phyloP scores from a whole-genome alignment of 2,329 filamentous ascomycete genomes.

The Colletotrichum sp. region DNA sequence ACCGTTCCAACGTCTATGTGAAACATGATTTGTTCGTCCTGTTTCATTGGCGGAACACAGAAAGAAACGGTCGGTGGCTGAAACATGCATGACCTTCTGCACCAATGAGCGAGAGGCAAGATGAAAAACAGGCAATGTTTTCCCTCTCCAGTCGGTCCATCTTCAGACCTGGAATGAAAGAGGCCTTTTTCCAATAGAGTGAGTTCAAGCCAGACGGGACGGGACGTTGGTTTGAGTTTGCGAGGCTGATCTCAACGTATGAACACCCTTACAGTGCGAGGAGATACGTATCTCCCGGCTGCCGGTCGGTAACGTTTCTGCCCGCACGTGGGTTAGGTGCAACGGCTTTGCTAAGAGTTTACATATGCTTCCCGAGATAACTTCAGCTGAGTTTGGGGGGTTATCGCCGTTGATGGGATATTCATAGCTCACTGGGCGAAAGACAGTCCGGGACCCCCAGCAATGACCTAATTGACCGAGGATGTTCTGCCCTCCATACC shows the following conservation, averaged over 20 bases:
- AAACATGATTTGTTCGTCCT: not conserved
- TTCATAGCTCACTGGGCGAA: not conserved
- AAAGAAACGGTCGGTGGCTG: not conserved
- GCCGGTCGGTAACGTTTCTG: not conserved
- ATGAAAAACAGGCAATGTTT: not conserved
- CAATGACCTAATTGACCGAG: not conserved
- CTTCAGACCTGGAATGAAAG: not conserved
- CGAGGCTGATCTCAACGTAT: not conserved
- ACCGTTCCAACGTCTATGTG: not conserved
- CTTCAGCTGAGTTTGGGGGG: not conserved
- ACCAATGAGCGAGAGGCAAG: not conserved
- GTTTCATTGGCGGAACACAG: not conserved
- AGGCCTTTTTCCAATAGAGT: not conserved
- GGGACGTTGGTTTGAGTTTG: not conserved
- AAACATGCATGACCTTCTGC: not conserved
- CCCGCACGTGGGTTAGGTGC: not conserved
- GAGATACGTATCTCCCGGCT: not conserved
- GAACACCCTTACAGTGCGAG: not conserved
- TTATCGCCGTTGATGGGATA: not conserved
- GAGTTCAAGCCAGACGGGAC: not conserved
- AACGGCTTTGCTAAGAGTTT: not conserved
- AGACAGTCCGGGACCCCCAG: not conserved
- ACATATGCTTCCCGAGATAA: not conserved
- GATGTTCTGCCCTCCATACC: not conserved
- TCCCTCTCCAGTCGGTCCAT: not conserved